A percentile compares a stretch with the other conserved stretches of the same genome.
Evolutionary conservation across 2,329 filamentous ascomycete genomes (phyloP).

Genomic region (Purpureocillium lavendulum): DNA sequence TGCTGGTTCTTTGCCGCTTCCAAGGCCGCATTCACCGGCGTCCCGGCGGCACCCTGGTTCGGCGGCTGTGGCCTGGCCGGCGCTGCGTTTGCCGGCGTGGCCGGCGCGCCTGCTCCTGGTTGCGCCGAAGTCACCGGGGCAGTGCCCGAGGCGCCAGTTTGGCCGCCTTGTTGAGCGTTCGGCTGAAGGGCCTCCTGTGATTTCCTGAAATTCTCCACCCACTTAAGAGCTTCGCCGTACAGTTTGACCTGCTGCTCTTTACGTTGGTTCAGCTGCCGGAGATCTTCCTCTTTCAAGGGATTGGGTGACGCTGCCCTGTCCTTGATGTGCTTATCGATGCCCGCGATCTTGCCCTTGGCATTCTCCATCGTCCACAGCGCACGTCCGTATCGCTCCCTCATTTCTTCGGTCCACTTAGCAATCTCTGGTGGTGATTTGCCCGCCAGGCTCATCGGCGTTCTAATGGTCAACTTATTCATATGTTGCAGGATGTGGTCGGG

Average conservation of each 20-base stretch:
- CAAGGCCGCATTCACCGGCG: slow-evolving; percentile 33
- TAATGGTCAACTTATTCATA: slow-evolving; percentile 38
- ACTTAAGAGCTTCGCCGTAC: slow-evolving; percentile 37
- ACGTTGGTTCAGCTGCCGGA: slow-evolving; percentile 32
- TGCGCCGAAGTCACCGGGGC: slow-evolving; percentile 2
- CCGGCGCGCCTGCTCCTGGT: too few species aligned
- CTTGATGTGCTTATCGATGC: slow-evolving; percentile 33
- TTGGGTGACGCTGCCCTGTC: slow-evolving; percentile 34
- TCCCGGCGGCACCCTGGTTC: slow-evolving; percentile 20
- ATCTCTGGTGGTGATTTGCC: slow-evolving; percentile 34
- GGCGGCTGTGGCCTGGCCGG: slow-evolving; percentile 18
- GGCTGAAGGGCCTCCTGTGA: slow-evolving; percentile 29
- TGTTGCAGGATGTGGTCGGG: slow-evolving; percentile 37
- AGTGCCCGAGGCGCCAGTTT: slow-evolving; percentile 12
- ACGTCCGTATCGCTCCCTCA: slow-evolving; percentile 37
- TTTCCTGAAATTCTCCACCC: slow-evolving; percentile 38
- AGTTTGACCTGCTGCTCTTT: slow-evolving; percentile 35
- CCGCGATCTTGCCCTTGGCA: slow-evolving; percentile 28
- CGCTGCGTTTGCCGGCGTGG: slow-evolving; percentile 7
- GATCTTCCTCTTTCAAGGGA: slow-evolving; percentile 37
- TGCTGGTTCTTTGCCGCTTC: slow-evolving; percentile 38
- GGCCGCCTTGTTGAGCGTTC: slow-evolving; percentile 13
- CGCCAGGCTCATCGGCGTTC: slow-evolving; percentile 30
- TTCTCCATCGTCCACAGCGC: slow-evolving; percentile 43
- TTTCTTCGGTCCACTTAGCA: slow-evolving; percentile 39